Base-by-base conservation (phyloP, 441 rosid genomes). In the Pelargonium myrrhifolium region DNA sequence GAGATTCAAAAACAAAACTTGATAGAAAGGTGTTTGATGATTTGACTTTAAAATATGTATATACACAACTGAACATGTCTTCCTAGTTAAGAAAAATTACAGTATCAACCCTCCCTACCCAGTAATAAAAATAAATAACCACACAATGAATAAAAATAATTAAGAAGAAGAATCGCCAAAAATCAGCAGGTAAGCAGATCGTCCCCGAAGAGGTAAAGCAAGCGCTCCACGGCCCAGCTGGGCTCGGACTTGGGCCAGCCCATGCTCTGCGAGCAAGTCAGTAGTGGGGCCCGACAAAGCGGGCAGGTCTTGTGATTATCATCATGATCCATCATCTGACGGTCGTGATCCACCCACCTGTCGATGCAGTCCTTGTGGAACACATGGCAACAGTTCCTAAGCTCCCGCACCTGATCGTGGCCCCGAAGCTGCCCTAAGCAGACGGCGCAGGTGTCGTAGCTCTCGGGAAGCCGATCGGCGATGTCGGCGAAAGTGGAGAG, bases 351-450 rank as follows among this genome's bases (percentile, higher is more conserved):
- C 0, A 93, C 74, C 98, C 98, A 93, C 71, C 93, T 69, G 65
- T 90, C 96, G 9, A 93, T 86, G 73, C 98, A 93, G 24, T 90
- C 94, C 12, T 68, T 75, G 55, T 93, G 98, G 68, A 87, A 93
- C 80, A 90, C 93, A 78, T 93, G 98, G 81, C 84, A 74, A 59
- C 98, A 93, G 69, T 90, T 93, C 73, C 92, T 84, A 2, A 90
- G 68, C 71, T 90, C 97, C 51, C 91, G 77, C 18, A 90, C 88
- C 68, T 86, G 87, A 59, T 93, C 97, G 1, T 68, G 49, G 35
- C 75, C 80, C 28, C 42, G 65, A 63, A 90, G 73, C 20, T 77
- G 78, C 15, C 75, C 78, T 39, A 93, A 72, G 68, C 98, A 93
- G 1, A 93, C 94, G 0, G 96, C 98, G 15, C 98, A 93, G 20